Evolutionary conservation across 352 stramenopile genomes (phyloP).

Genomic region (Globisporangium perplexum): DNA sequence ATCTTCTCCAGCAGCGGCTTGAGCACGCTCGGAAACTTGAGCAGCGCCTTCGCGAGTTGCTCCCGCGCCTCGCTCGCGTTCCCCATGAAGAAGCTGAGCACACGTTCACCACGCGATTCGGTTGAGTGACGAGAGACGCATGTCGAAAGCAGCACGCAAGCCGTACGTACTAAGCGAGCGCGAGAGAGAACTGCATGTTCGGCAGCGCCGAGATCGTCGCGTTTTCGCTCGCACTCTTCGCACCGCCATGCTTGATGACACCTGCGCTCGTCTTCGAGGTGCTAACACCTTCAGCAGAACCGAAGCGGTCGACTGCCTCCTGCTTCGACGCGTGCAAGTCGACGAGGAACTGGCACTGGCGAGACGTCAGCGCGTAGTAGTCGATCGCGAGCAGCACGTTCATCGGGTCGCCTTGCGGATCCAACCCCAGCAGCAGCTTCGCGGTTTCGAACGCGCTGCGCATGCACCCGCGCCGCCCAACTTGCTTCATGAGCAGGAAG

Average conservation of each 20-base stretch:
- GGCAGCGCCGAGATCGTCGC: conserved; percentile 40
- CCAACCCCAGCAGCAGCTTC: conserved; percentile 66
- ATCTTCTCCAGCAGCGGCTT: conserved; percentile 77
- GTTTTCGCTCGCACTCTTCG: conserved; percentile 14
- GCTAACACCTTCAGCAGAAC: conserved; percentile 3
- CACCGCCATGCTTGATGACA: conserved; percentile 10
- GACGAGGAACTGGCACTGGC: conserved; percentile 76
- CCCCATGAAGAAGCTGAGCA: conserved; percentile 51
- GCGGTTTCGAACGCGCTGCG: conserved; percentile 82
- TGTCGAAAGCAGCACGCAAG: not conserved
- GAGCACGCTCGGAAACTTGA: conserved; percentile 64
- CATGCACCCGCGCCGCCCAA: conserved; percentile 73
- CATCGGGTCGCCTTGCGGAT: conserved; percentile 78
- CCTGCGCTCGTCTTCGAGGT: conserved; percentile 9
- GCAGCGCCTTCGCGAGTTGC: conserved; percentile 44
- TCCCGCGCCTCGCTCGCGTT: conserved; percentile 58
- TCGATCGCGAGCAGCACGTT: conserved; percentile 74
- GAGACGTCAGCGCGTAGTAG: conserved; percentile 77
- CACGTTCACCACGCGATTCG: too few species aligned
- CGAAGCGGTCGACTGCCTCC: conserved; percentile 47
- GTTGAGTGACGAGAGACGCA: too few species aligned
- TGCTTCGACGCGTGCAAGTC: conserved; percentile 56
- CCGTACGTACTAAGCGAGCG: conserved; percentile 54
- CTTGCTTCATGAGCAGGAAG: conserved; percentile 82
- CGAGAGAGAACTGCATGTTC: conserved; percentile 72